Evolutionary conservation across 2,329 filamentous ascomycete genomes (phyloP), one percentile per base, ranked within the genome.

Genomic region (Fonsecaea erecta): DNA sequence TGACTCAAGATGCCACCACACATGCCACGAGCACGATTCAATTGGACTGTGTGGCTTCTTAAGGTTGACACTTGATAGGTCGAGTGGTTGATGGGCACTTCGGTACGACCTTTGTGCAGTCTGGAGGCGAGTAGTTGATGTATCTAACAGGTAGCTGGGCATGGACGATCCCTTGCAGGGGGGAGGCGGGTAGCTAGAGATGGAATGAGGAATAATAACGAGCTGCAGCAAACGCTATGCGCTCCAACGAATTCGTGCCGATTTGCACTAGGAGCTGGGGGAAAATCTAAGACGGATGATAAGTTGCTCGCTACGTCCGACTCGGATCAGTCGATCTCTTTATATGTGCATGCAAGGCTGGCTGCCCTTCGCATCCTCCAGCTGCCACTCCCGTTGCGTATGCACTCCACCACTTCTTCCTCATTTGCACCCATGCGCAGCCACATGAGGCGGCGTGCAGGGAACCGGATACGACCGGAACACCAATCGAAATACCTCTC

Each of bases 261-360:
- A 24, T 12, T 11, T 24, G 43, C 43, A 24, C 43, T 48, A 48
- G 43, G n/a, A n/a, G n/a, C 37, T 40, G 11, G 16, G 21, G 26
- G 30, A 52, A 24, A 46, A 60, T 60, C 56, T 37, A 18, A 24
- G n/a, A 58, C 40, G 18, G 43, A 48, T 18, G 18, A 52, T 51
- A 34, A 52, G n/a, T 53, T 51, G n/a, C 58, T 53, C 43, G 62
- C 54, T 43, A 64, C 65, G 52, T 52, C 55, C 40, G 35, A 40
- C 57, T 46, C 46, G 60, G 58, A 35, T 56, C 65, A 58, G 28
- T 60, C 30, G 52, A 18, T 37, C 30, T 28, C 48, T 53, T 52
- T 68, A 62, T 68, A 68, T 68, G 63, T 61, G 43, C 58, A 67
- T 68, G 66, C 63, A 68, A 65, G 63, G 66, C 66, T 65, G 59